Conservation (phyloP, 352 stramenopile species). For the Pythium myriotylum region DNA sequence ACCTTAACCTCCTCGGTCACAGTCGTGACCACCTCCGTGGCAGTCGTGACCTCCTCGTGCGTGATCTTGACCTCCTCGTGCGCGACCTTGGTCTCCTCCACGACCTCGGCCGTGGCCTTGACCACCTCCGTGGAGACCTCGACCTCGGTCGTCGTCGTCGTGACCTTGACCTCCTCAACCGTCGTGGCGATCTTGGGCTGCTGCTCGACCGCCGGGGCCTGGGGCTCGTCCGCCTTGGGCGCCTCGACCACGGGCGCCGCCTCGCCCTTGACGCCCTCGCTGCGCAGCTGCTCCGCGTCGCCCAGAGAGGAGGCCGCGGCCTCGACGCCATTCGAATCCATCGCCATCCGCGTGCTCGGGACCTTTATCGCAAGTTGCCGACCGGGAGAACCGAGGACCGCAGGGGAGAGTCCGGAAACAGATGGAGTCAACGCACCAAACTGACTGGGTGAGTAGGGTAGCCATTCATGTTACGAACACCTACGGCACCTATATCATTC, state of each 20-base stretch:
- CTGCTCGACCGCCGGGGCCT: too few species aligned
- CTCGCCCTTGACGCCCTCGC: too few species aligned
- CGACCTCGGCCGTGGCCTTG: too few species aligned
- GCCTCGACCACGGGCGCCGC: too few species aligned
- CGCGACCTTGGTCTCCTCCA: not conserved
- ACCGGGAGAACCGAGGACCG: constrained; percentile 1
- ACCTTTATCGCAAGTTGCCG: constrained; percentile 23
- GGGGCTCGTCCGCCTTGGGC: too few species aligned
- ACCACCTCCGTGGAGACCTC: too few species aligned
- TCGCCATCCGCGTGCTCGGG: constrained; percentile 14
- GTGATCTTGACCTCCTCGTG: not conserved
- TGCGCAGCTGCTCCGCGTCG: too few species aligned
- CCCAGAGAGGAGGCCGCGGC: constrained; percentile 6
- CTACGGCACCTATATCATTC: not conserved
- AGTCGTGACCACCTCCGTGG: too few species aligned
- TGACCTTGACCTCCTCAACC: too few species aligned
- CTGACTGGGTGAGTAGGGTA: constrained; percentile 19
- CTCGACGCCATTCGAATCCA: constrained; percentile 25
- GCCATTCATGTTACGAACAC: not conserved
- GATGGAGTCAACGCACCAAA: constrained; percentile 21
- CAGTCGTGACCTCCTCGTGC: not conserved
- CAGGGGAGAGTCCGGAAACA: constrained; percentile 9
- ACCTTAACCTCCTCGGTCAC: too few species aligned
- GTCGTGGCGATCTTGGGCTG: not conserved
- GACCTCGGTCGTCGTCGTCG: too few species aligned